A percentile compares a stretch with the other conserved stretches of the same genome.
phyloP scores from a whole-genome alignment of 2,329 filamentous ascomycete species.

The Ophiosphaerella narmari region DNA sequence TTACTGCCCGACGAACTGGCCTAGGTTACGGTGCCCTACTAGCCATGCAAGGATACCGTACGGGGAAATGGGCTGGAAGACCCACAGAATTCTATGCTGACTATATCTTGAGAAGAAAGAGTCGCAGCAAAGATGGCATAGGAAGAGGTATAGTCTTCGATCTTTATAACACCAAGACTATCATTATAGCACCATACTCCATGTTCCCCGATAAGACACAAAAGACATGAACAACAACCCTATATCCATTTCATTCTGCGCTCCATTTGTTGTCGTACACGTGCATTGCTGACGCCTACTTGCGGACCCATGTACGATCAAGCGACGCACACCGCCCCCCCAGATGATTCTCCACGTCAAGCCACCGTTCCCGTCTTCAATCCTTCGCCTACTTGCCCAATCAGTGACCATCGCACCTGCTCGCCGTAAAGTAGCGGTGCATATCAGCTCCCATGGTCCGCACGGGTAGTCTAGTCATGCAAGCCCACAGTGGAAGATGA shows the following conservation, averaged over 20 bases:
- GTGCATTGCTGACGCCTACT: slow-evolving; percentile 11
- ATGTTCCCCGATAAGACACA: too few relatives aligned
- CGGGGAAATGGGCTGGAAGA: slow-evolving; percentile 1
- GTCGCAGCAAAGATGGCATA: not conserved
- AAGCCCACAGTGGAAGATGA: not conserved
- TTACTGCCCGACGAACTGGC: not conserved
- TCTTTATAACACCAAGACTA: not conserved
- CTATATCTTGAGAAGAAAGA: not conserved
- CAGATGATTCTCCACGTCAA: slow-evolving; percentile 6
- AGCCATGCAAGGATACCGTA: not conserved
- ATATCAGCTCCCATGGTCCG: slow-evolving; percentile 2
- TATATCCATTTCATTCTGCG: not conserved
- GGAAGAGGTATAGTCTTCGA: not conserved
- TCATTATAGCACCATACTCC: too few relatives aligned
- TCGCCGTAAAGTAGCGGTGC: slow-evolving; percentile 3
- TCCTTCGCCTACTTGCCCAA: slow-evolving; percentile 3
- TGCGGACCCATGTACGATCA: not conserved
- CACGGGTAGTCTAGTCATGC: slow-evolving; percentile 1
- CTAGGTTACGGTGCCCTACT: not conserved
- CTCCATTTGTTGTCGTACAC: slow-evolving; percentile 1
- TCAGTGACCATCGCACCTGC: not conserved
- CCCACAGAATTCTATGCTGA: slow-evolving; percentile 3
- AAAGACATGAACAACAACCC: too few relatives aligned
- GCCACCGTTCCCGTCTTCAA: slow-evolving; percentile 1
- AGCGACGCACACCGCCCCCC: slow-evolving; percentile 19